Base-by-base conservation (phyloP, 305 asterid species). In the Solanum hybrid region DNA sequence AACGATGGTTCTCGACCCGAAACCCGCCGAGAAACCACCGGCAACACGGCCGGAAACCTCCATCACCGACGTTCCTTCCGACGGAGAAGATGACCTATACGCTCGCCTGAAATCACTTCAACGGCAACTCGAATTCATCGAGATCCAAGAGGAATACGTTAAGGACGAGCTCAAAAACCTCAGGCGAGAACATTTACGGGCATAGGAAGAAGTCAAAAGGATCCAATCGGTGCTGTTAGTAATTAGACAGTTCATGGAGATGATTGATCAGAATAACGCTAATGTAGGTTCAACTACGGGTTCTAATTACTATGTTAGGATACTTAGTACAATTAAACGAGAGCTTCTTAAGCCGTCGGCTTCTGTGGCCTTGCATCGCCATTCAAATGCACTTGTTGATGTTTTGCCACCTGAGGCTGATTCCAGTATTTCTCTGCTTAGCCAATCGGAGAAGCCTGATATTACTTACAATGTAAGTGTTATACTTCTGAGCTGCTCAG, bases 241-340 rank as follows among this genome's bases (percentile, higher is more conserved):
- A 7, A 95, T 96, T 86, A 98, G 99, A 13, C 98, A 96, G 94
- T 96, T 95, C 93, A 95, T 96, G 99, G 99, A 96, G 93, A 96
- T 96, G 99, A 95, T 96, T 64, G 98, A 95, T 89, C 93, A 90
- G 93, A 95, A 95, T 89, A 95, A 94, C 91, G 98, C 95, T 32
- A 96, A 95, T 40, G 98, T 96, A 26, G 99, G 98, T 27, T 96
- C 99, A 12, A 96, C 99, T 64, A 96, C 99, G 7, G 99, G 99
- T 0, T 95, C 98, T 1, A 96, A 95, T 91, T 96, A 95, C 90
- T 95, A 93, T 45, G 99, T 95, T 1, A 93, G 99, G 91, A 96
- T 96, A 75, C 93, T 96, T 73, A 93, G 98, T 85, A 96, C 98
- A 14, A 95, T 96, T 89, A 95, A 96, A 80, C 93, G 98, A 3